Percentiles rank a stretch among this genome's conserved stretches.
phyloP scores from a whole-genome alignment of 176 grass and related monocot species.

The Aegilops bicornis region DNA sequence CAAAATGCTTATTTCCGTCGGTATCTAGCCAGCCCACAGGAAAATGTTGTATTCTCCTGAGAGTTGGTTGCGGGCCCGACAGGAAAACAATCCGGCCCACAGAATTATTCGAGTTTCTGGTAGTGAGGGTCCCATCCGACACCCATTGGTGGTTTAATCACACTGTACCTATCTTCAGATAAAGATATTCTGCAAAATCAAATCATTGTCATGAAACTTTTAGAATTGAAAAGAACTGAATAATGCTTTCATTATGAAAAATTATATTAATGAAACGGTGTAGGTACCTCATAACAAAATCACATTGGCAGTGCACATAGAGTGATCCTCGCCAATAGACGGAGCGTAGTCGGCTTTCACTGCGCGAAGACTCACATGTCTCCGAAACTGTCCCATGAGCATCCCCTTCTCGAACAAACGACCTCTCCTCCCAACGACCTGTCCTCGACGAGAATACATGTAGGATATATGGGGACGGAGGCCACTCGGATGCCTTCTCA shows the following conservation, averaged over 20 bases:
- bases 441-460: neutral
- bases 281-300: neutral
- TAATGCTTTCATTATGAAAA: too few species aligned
- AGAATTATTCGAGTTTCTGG: too few species aligned
- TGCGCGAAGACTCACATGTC: fast-evolving
- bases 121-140: neutral
- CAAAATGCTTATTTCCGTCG: too few species aligned
- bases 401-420: neutral
- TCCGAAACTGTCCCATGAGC: neutral
- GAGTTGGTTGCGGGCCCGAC: too few species aligned
- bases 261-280: too few species aligned
- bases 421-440: neutral
- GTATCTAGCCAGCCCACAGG: too few species aligned
- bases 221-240: neutral
- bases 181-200: neutral
- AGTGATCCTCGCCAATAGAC: neutral
- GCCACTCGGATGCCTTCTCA: neutral
- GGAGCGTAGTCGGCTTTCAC: too few species aligned
- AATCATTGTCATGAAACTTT: too few species aligned
- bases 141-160: neutral
- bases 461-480: neutral
- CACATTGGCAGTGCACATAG: neutral
- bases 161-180: neutral
- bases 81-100: too few species aligned
- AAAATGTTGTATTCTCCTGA: too few species aligned